Conservation (phyloP, 139 green algal genomes). For the Picochlorum sp. region DNA sequence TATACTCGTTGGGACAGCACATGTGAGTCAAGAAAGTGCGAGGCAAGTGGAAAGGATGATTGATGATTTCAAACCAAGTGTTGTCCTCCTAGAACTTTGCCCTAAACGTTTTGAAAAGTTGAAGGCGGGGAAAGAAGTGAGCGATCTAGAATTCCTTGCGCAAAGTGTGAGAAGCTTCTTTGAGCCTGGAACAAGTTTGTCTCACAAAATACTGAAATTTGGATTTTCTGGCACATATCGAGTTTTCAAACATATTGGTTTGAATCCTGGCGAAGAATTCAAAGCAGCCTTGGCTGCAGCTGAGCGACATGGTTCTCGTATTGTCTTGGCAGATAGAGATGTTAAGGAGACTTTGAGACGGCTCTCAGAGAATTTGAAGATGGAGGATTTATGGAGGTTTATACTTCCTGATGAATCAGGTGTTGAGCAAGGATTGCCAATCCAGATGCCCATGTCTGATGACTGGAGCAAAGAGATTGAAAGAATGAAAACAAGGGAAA, state of each 20-base stretch:
- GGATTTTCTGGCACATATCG: conserved; percentile 8
- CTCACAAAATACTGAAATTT: conserved; percentile 1
- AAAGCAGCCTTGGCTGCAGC: conserved; percentile 42
- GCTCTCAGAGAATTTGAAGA: neutral
- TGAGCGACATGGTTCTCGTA: neutral
- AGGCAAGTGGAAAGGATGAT: conserved; percentile 39
- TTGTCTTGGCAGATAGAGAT: conserved; percentile 27
- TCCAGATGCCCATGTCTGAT: neutral
- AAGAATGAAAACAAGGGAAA: conserved; percentile 25
- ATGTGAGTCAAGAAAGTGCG: conserved; percentile 26
- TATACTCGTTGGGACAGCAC: conserved; percentile 40
- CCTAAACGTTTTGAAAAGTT: conserved; percentile 12
- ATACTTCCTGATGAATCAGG: too few relatives aligned
- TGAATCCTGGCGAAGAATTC: conserved; percentile 36
- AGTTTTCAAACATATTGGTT: conserved; percentile 18
- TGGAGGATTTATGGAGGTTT: conserved; percentile 14
- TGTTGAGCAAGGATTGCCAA: neutral
- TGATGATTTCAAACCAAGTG: conserved; percentile 21
- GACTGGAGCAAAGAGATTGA: conserved; percentile 20
- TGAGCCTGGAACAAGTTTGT: too few relatives aligned
- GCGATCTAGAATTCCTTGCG: too few relatives aligned
- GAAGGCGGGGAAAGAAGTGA: neutral
- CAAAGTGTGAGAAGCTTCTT: too few relatives aligned
- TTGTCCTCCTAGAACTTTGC: conserved; percentile 45
- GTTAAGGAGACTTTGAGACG: conserved; percentile 11